A percentile compares a stretch with the other conserved stretches of the same genome.
These are phyloP conservation scores for Aschersonia sp. DNA, from an alignment of 2,329 filamentous ascomycete species.

Conservation along the genomic window DNA sequence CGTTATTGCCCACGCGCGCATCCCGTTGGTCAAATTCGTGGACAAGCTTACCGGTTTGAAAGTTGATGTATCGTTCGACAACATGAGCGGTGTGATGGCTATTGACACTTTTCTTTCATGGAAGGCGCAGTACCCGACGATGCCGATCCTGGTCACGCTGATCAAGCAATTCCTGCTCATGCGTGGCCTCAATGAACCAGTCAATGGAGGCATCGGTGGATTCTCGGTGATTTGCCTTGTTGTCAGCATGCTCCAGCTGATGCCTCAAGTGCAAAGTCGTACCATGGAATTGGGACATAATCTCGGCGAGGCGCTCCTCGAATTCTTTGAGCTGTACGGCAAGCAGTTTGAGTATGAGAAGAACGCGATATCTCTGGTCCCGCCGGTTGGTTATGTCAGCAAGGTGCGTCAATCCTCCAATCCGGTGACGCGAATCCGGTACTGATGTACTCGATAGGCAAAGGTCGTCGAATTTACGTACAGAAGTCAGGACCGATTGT, in stretches of 20 bases:
- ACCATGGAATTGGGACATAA: conserved; percentile 47
- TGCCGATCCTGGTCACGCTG: conserved; percentile 74
- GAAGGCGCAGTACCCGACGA: conserved; percentile 65
- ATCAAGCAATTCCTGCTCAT: conserved; percentile 90
- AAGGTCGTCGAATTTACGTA: conserved; percentile 33
- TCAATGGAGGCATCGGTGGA: conserved; percentile 79
- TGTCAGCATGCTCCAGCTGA: conserved; percentile 71
- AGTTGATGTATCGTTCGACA: conserved; percentile 92
- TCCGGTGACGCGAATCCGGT: not conserved
- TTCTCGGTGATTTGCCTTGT: conserved; percentile 92
- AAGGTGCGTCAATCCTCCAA: conserved; percentile 45
- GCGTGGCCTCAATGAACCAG: conserved; percentile 81
- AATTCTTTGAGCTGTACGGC: conserved; percentile 84
- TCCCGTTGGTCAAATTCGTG: conserved; percentile 84
- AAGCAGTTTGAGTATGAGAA: conserved; percentile 57
- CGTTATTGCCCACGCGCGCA: conserved; percentile 60
- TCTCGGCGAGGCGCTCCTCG: conserved; percentile 67
- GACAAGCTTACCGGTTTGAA: conserved; percentile 65
- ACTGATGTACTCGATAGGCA: conserved; percentile 16
- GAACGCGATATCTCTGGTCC: conserved; percentile 62
- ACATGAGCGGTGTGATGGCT: conserved; percentile 64
- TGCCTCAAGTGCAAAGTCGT: conserved; percentile 53
- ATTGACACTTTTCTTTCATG: conserved; percentile 68
- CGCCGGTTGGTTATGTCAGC: conserved; percentile 51
- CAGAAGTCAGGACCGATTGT: conserved; percentile 52